Conservation (phyloP, 73 alveolate genomes). For the Tetrahymena malaccensis region DNA sequence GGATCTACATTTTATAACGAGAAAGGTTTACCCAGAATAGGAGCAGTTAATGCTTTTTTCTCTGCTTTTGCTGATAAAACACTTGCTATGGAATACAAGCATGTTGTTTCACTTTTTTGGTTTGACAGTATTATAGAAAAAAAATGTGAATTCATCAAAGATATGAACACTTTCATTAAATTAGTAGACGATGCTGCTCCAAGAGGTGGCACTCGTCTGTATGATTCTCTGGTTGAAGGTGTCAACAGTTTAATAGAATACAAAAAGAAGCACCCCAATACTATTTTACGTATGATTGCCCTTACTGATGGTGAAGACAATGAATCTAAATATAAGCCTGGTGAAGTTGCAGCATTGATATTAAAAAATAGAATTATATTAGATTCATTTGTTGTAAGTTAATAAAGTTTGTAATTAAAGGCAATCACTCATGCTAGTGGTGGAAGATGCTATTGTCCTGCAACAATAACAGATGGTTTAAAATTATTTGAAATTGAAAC, state of each 20-base stretch:
- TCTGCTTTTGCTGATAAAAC: slow-evolving; percentile 50
- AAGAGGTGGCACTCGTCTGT: slow-evolving; percentile 43
- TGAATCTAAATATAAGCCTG: slow-evolving; percentile 14
- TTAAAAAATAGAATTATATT: slow-evolving; percentile 23
- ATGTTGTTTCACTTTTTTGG: slow-evolving; percentile 25
- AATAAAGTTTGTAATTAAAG: slow-evolving; percentile 23
- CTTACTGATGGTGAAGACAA: slow-evolving; percentile 57
- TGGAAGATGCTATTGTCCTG: slow-evolving; percentile 41
- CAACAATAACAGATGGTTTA: slow-evolving; percentile 28
- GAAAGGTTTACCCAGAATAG: slow-evolving; percentile 42
- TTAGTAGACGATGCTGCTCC: slow-evolving; percentile 29
- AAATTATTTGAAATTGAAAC: slow-evolving; percentile 37
- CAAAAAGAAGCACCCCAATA: slow-evolving; percentile 36
- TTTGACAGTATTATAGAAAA: slow-evolving; percentile 4
- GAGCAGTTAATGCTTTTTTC: slow-evolving; percentile 44
- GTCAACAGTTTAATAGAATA: not conserved
- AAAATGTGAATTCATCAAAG: slow-evolving; percentile 40
- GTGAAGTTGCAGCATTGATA: not conserved
- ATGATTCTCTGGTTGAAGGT: slow-evolving; percentile 41
- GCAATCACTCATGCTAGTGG: slow-evolving; percentile 45
- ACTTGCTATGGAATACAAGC: slow-evolving; percentile 30
- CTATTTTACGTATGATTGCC: slow-evolving; percentile 42
- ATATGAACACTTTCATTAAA: slow-evolving; percentile 23
- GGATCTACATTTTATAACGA: slow-evolving; percentile 26
- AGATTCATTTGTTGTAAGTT: slow-evolving; percentile 46